These are phyloP conservation scores for Diplodia seriata DNA, from an alignment of 2,329 filamentous ascomycete species.

Conservation along the genomic window DNA sequence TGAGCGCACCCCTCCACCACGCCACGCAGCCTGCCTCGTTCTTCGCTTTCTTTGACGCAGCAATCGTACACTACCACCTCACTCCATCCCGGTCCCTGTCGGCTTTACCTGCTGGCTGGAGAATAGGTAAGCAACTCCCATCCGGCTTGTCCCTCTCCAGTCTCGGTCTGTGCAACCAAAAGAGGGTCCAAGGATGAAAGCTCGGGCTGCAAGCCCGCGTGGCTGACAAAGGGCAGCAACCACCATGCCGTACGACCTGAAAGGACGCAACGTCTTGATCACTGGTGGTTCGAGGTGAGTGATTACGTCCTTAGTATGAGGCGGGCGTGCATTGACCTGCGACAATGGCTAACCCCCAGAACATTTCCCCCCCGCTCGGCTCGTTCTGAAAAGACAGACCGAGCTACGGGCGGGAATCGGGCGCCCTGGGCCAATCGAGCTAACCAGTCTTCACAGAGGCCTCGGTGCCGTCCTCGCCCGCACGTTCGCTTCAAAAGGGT, in stretches of 20 bases:
- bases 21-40: not conserved
- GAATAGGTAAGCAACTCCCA: not conserved
- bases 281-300: conserved; percentile 69
- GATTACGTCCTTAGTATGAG: not conserved
- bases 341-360: not conserved
- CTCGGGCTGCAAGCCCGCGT: not conserved
- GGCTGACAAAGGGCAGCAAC: not conserved
- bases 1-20: not conserved
- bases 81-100: not conserved
- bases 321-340: not conserved
- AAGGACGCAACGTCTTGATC: conserved; percentile 67
- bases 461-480: conserved; percentile 72
- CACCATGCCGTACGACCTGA: conserved; percentile 68
- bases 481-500: conserved; percentile 72
- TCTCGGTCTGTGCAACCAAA: not conserved
- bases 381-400: too few relatives aligned
- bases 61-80: not conserved
- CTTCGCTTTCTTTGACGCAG: not conserved
- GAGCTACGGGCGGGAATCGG: not conserved
- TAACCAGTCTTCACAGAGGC: conserved; percentile 60
- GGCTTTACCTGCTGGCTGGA: not conserved
- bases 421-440: not conserved
- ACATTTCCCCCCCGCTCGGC: not conserved
- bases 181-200: not conserved
- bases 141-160: not conserved